A percentile compares a stretch with the other conserved stretches of the same genome.
Conservation (phyloP, 192 early-diverging fungal genomes). For the Podochytrium sp. region DNA sequence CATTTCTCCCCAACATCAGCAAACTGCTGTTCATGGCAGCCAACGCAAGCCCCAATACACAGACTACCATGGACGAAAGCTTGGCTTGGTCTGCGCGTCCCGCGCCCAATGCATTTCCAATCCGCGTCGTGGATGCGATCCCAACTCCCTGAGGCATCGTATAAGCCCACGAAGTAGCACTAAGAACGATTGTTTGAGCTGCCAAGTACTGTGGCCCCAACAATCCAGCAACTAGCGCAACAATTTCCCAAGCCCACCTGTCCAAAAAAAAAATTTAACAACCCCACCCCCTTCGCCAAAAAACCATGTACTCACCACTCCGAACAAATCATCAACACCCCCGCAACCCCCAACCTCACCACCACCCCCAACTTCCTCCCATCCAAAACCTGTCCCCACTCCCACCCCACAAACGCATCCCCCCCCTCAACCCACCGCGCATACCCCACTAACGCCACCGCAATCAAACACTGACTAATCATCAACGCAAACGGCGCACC, state of each 20-base stretch:
- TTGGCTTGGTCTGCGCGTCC: conserved; percentile 10
- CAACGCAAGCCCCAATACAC: background rate
- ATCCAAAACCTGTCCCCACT: conserved; percentile 60
- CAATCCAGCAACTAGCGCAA: conserved; percentile 66
- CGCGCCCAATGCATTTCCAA: conserved; percentile 54
- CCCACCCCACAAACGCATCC: conserved; percentile 88
- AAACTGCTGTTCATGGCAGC: background rate
- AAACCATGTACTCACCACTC: conserved; percentile 25
- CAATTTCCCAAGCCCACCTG: conserved; percentile 56
- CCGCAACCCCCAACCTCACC: conserved; percentile 71
- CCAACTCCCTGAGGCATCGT: conserved; percentile 80
- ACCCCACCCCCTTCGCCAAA: conserved; percentile 36
- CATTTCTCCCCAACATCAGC: background rate
- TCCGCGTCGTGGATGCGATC: conserved; percentile 79
- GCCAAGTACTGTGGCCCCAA: conserved; percentile 80
- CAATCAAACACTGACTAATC: conserved; percentile 78
- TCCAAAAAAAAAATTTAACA: conserved; percentile 17
- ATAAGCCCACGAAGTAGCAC: conserved; percentile 73
- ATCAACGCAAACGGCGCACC: conserved; percentile 85
- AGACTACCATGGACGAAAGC: background rate
- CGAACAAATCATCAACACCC: conserved; percentile 71
- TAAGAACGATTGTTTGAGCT: conserved; percentile 79
- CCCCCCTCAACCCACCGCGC: conserved; percentile 58
- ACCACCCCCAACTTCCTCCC: conserved; percentile 22
- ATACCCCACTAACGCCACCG: conserved; percentile 69